Evolutionary conservation across 129 eudicot genomes (phyloP), one percentile per base, ranked within the genome.

Genomic region (Tagetes patula): DNA sequence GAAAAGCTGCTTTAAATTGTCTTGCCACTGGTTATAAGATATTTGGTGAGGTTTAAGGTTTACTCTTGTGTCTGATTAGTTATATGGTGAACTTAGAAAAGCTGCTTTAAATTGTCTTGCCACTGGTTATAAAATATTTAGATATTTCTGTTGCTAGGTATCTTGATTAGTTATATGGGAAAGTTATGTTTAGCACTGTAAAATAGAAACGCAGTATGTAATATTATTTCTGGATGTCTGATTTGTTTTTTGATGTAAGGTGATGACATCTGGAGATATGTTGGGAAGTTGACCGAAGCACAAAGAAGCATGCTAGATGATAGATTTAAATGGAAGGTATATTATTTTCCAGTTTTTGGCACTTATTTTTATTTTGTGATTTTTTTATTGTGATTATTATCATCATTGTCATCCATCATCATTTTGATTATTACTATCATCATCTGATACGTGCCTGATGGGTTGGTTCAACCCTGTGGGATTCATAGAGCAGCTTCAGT

Each of bases 271-370:
- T 90, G 99, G 99, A 90, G 87, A 80, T 90, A 86, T 74, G 87
- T 94, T 56, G 99, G 97, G 62, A 94, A 94, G 85, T 76, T 94
- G 76, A 88, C 89, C 41, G 99, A 94, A 70, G 99, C 97, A 34
- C 99, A 94, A 81, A 86, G 94, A 81, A 94, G 99, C 74, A 88
- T 94, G 99, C 55, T 94, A 69, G 99, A 94, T 83, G 99, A 94
- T 80, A 87, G 92, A 49, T 94, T 94, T 72, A 94, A 94, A 83
- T 88, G 93, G 90, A 94, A 94, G 91, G 99, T 77, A 75, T 42
- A 13, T 39, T 47, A 27, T 14, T 75, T 45, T 52, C 8, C 32
- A 47, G n/a, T 69, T 34, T 37, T 10, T 63, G 4, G 0, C 1
- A n/a, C 67, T 61, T 61, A 8, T 13, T 36, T 36, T 11, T 61